These are phyloP conservation scores for Geotrichum phurueaensis DNA, from an alignment of 1,139 yeast species.

Conservation along the genomic window DNA sequence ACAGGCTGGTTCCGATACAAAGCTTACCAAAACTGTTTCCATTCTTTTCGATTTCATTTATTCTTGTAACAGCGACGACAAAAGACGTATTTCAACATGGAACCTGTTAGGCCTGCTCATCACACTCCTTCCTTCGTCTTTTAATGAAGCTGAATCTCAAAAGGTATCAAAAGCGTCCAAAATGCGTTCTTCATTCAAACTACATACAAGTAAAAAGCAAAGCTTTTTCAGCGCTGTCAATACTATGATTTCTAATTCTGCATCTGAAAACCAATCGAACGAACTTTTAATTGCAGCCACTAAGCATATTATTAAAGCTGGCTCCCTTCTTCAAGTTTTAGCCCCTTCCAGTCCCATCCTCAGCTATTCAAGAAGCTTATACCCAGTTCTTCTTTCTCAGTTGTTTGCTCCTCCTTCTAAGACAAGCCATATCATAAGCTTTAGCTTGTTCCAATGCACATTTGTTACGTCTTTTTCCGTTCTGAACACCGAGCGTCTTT, in stretches of 20 bases:
- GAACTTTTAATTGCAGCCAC: constrained; percentile 2
- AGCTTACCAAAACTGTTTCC: constrained; percentile 6
- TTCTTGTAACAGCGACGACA: constrained; percentile 13
- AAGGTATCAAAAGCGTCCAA: background rate
- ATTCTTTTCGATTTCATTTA: constrained; percentile 16
- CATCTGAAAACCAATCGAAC: constrained; percentile 1
- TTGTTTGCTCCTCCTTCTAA: constrained; percentile 15
- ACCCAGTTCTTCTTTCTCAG: constrained; percentile 12
- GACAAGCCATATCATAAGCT: constrained; percentile 4
- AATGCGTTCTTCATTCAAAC: constrained; percentile 3
- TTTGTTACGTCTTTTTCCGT: constrained; percentile 17
- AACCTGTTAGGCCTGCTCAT: constrained; percentile 12
- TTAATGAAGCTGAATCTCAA: background rate
- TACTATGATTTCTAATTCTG: background rate
- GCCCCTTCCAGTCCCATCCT: constrained; percentile 15
- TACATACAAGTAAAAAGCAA: constrained; percentile 7
- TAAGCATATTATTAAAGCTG: constrained; percentile 13
- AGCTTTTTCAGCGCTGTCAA: constrained; percentile 4
- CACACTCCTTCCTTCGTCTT: constrained; percentile 11
- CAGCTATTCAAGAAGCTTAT: constrained; percentile 15
- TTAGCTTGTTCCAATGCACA: constrained; percentile 14
- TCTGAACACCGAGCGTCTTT: constrained; percentile 12
- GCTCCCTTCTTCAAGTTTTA: constrained; percentile 4
- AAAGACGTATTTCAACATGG: constrained; percentile 16
- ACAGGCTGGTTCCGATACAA: constrained; percentile 8